Evolutionary conservation across 1,284 basidiomycete species (phyloP).

Genomic region (Ganoderma sp.): DNA sequence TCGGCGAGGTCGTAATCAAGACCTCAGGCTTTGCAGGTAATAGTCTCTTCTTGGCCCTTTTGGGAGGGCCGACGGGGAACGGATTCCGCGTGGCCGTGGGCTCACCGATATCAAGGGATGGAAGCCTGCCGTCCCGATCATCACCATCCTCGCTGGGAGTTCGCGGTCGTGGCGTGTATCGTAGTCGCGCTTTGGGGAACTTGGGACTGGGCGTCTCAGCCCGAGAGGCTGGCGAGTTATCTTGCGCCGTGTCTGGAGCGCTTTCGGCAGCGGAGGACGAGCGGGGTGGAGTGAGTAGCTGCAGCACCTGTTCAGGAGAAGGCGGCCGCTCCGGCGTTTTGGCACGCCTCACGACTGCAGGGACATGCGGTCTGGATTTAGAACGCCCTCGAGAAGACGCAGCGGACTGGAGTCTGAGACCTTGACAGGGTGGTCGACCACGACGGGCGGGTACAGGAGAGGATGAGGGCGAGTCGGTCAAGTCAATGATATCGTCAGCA

Average conservation of each 20-base stretch:
- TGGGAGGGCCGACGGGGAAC: constrained; percentile 7
- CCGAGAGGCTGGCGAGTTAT: constrained; percentile 2
- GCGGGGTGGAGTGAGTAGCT: constrained; percentile 37
- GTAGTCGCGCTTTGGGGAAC: constrained; percentile 16
- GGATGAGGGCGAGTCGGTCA: constrained; percentile 41
- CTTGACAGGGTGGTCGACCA: constrained; percentile 22
- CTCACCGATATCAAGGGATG: constrained; percentile 10
- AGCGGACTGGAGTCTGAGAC: constrained; percentile 13
- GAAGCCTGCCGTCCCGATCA: not conserved
- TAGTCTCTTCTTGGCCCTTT: constrained; percentile 21
- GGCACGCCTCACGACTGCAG: not conserved
- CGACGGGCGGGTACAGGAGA: constrained; percentile 26
- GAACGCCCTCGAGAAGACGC: constrained; percentile 18
- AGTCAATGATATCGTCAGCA: constrained; percentile 43
- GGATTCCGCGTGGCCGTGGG: not conserved
- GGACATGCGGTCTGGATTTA: constrained; percentile 12
- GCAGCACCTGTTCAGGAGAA: constrained; percentile 21
- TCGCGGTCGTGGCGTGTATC: constrained; percentile 25
- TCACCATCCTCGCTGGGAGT: constrained; percentile 14
- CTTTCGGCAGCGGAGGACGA: constrained; percentile 32
- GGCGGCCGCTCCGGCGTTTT: constrained; percentile 11
- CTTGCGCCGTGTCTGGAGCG: not conserved
- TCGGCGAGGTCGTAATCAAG: constrained; percentile 38
- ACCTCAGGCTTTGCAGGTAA: constrained; percentile 41
- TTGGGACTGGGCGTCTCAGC: constrained; percentile 27